A percentile compares a stretch with the other conserved stretches of the same genome.
Conservation (phyloP, 345 rosid species). For the Sonneratia alba region DNA sequence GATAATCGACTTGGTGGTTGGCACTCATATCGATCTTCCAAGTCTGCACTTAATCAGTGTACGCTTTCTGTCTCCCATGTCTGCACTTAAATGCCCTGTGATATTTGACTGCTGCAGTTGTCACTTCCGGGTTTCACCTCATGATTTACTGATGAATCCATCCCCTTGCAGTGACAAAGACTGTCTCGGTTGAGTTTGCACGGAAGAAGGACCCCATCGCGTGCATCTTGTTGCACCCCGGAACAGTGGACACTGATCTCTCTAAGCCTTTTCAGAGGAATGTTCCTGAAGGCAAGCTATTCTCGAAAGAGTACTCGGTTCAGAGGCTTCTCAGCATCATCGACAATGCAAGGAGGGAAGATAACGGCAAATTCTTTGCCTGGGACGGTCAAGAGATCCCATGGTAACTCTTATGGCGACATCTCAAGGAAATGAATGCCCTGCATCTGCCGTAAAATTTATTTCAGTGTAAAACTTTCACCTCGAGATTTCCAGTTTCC, state of each 20-base stretch:
- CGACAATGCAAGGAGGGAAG: constrained; percentile 41
- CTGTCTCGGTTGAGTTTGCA: constrained; percentile 60
- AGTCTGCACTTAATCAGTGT: constrained; percentile 83
- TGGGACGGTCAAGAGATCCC: constrained; percentile 96
- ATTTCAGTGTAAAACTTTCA: no score
- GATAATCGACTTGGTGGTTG: constrained; percentile 85
- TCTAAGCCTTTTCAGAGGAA: constrained; percentile 77
- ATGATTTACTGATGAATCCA: constrained; percentile 4
- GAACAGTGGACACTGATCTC: constrained; percentile 90
- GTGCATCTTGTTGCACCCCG: constrained; percentile 88
- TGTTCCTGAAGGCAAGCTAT: constrained; percentile 74
- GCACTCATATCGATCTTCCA: constrained; percentile 88
- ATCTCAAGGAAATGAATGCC: neutral
- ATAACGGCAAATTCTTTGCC: constrained; percentile 85
- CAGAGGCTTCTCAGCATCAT: constrained; percentile 63
- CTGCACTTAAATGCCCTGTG: neutral
- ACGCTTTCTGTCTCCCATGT: constrained; percentile 10
- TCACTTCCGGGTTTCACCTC: neutral
- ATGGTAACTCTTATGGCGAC: constrained; percentile 27
- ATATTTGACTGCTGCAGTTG: neutral
- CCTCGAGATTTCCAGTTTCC: neutral
- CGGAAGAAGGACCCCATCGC: constrained; percentile 62
- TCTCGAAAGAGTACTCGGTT: constrained; percentile 72
- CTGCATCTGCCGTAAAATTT: neutral
- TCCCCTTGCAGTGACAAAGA: constrained; percentile 52